Evolutionary conservation across 2,329 filamentous ascomycete species (phyloP).

Genomic region (Penicillium sp.): DNA sequence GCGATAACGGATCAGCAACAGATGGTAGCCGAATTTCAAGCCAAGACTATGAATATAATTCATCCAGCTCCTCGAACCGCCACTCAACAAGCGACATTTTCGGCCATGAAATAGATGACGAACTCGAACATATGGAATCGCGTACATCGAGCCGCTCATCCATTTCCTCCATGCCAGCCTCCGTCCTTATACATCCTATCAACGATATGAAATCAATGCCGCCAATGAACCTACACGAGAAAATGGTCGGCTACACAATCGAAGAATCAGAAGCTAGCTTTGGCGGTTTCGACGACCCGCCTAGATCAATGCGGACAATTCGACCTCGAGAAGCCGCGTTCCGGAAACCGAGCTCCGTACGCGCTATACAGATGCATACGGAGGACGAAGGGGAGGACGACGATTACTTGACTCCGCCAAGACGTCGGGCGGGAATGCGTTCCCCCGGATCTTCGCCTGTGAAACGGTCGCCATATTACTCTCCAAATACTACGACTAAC

Average conservation of each 20-base stretch:
- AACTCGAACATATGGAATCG: constrained; percentile 26
- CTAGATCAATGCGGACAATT: constrained; percentile 27
- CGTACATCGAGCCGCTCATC: constrained; percentile 42
- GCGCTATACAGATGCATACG: constrained; percentile 46
- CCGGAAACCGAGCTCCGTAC: constrained; percentile 47
- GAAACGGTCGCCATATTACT: constrained; percentile 38
- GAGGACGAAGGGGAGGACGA: constrained; percentile 43
- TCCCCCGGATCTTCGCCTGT: constrained; percentile 34
- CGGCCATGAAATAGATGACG: constrained; percentile 29
- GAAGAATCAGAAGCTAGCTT: constrained; percentile 23
- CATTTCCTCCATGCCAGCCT: constrained; percentile 42
- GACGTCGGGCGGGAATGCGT: constrained; percentile 30
- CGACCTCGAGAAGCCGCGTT: constrained; percentile 40
- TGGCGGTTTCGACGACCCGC: constrained; percentile 23
- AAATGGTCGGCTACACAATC: constrained; percentile 21
- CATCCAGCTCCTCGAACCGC: constrained; percentile 34
- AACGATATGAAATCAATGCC: constrained; percentile 25
- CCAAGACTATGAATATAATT: constrained; percentile 34
- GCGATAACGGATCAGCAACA: constrained; percentile 10
- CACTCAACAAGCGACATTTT: constrained; percentile 30
- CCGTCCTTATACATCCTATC: constrained; percentile 36
- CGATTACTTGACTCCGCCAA: constrained; percentile 39
- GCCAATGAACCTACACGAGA: constrained; percentile 19
- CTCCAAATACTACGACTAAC: constrained; percentile 26
- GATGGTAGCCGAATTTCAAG: constrained; percentile 20